Evolutionary conservation across 371 early-diverging fungal genomes (phyloP), one percentile per base, ranked within the genome.

Genomic region (Blyttiomyces sp.): DNA sequence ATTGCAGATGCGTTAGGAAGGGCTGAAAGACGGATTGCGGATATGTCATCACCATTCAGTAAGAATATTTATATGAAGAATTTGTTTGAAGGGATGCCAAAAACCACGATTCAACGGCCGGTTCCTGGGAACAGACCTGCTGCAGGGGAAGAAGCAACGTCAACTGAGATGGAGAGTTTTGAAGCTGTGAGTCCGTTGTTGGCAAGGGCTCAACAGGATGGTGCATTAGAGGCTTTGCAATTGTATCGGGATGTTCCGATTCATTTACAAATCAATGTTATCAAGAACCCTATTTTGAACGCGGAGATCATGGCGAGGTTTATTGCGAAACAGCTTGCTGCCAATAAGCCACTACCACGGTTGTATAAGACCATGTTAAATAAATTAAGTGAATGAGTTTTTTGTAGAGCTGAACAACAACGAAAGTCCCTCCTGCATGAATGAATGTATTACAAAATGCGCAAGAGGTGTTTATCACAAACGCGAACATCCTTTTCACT

Each of bases 251-350:
- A 72, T 34, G 33, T 28, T 2, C 74, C 74, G 11, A 70, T 79
- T 30, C 59, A 71, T 21, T 49, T 79, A 28, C 66, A 67, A 36
- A 58, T 73, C 57, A 79, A 76, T 45, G 61, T 74, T 35, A 68
- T 79, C 31, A 23, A 34, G 31, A 79, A 79, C 54, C 76, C 80
- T 6, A 51, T 79, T 34, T 56, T 76, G 46, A 61, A 69, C 55
- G 80, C 80, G 4, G 69, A 74, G 19, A 60, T 79, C 28, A 49
- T 71, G 43, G 76, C 76, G 2, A 60, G 68, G 49, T 72, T 69
- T 49, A 61, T 75, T 26, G 74, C 75, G 4, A 54, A 54, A 24
- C 28, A 63, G 33, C 31, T 76, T 42, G 31, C 19, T 2, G 21
- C 28, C 9, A 44, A 49, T 31, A 39, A 48, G 34, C 59, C 62